phyloP scores from a whole-genome alignment of 331 rosid genomes.

The Saraca asoca region DNA sequence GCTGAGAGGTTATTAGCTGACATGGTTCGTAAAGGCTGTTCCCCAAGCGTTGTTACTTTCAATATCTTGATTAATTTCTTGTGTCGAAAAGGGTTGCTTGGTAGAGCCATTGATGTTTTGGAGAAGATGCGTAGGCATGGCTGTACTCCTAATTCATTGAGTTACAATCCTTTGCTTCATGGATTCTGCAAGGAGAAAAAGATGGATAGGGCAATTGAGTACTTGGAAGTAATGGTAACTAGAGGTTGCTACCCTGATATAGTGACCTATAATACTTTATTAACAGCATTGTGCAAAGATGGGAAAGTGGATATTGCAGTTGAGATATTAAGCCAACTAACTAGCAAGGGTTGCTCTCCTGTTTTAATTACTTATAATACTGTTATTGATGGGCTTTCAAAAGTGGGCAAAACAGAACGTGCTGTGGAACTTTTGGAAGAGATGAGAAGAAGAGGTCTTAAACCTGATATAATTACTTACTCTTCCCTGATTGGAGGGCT shows the following conservation, averaged over 20 bases:
- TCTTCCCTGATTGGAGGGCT: constrained; percentile 76
- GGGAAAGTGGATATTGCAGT: constrained; percentile 85
- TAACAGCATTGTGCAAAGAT: constrained; percentile 81
- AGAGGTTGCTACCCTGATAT: constrained; percentile 91
- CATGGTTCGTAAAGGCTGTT: constrained; percentile 75
- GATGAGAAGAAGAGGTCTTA: constrained; percentile 69
- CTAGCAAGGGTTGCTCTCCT: constrained; percentile 80
- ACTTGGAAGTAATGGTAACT: constrained; percentile 75
- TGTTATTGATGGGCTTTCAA: constrained; percentile 79
- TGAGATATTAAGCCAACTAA: constrained; percentile 74
- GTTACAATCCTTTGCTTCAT: constrained; percentile 88
- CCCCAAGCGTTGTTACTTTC: constrained; percentile 93
- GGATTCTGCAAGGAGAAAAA: constrained; percentile 80
- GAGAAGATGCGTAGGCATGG: constrained; percentile 88
- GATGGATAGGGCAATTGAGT: constrained; percentile 82
- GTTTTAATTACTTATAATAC: constrained; percentile 78
- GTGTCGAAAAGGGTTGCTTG: constrained; percentile 75
- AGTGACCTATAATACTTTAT: constrained; percentile 83
- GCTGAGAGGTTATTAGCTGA: constrained; percentile 72
- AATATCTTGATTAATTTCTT: constrained; percentile 82
- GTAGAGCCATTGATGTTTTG: constrained; percentile 77
- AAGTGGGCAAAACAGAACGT: constrained; percentile 62
- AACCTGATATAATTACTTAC: constrained; percentile 76
- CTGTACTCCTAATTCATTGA: constrained; percentile 79
- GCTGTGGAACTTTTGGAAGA: constrained; percentile 72